Conservation (phyloP, 805 yeast species). For the Nadsonia fulvescens region DNA sequence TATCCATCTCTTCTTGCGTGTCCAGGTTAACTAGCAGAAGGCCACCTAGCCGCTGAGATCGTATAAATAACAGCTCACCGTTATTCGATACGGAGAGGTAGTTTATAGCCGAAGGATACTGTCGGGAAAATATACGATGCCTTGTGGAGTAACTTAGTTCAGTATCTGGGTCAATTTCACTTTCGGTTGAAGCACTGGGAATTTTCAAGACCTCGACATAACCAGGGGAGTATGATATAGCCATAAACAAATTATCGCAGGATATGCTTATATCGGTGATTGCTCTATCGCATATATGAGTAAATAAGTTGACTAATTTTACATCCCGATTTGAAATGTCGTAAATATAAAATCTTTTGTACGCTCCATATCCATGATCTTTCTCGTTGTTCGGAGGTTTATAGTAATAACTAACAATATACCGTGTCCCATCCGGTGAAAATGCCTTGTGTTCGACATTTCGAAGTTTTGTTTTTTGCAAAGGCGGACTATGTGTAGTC, state of each 20-base stretch:
- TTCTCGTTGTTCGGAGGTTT: too few species aligned
- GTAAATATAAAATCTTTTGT: too few species aligned
- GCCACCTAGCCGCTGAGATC: slow-evolving; percentile 12
- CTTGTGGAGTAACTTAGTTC: too few species aligned
- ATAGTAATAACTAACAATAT: too few species aligned
- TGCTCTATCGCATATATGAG: too few species aligned
- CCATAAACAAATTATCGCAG: slow-evolving; percentile 7
- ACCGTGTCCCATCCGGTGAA: neutral
- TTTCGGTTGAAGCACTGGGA: slow-evolving; percentile 2
- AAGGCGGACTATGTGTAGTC: too few species aligned
- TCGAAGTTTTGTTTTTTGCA: neutral
- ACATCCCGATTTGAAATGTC: too few species aligned
- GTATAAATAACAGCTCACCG: slow-evolving; percentile 10
- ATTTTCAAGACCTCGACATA: slow-evolving; percentile 6
- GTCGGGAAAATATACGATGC: slow-evolving; percentile 8
- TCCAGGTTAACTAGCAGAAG: slow-evolving; percentile 9
- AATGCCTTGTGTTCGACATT: neutral
- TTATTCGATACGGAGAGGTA: slow-evolving; percentile 9
- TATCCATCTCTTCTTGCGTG: slow-evolving; percentile 11
- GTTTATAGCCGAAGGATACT: slow-evolving; percentile 11
- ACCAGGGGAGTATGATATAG: slow-evolving; percentile 7
- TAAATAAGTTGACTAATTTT: too few species aligned
- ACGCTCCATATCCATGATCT: too few species aligned
- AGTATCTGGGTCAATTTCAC: too few species aligned
- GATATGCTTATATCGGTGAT: too few species aligned